A percentile compares a stretch with the other conserved stretches of the same genome.
Evolutionary conservation across 257 asterid genomes (phyloP).

Genomic region (Solanum acaule): DNA sequence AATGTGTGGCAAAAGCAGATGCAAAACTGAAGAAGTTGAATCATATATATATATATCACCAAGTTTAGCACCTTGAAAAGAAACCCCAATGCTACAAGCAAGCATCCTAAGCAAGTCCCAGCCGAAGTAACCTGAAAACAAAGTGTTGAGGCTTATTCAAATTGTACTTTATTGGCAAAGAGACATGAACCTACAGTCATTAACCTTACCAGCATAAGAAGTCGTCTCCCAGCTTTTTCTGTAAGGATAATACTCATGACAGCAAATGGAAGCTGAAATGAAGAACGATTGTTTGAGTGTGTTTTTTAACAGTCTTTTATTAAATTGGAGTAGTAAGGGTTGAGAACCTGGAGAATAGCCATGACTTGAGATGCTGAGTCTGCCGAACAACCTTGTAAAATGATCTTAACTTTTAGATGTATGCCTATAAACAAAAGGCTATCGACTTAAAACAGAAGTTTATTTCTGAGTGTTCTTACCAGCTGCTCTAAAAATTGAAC

Average conservation of each 20-base stretch:
- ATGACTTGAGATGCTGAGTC: slow-evolving; percentile 7
- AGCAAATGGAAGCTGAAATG: slow-evolving; percentile 23
- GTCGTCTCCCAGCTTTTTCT: slow-evolving; percentile 24
- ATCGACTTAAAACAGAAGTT: not conserved
- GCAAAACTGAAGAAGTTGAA: not conserved
- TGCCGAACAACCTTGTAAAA: slow-evolving; percentile 11
- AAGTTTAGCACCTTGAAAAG: slow-evolving; percentile 15
- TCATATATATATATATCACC: not conserved
- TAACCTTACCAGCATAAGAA: slow-evolving; percentile 17
- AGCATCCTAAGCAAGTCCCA: slow-evolving; percentile 25
- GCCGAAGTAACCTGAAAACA: slow-evolving; percentile 14
- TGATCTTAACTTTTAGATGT: not conserved
- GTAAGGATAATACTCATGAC: slow-evolving; percentile 11
- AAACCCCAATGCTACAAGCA: slow-evolving; percentile 15
- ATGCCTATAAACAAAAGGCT: not conserved
- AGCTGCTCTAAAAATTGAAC: slow-evolving; percentile 24
- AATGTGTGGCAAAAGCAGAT: not conserved
- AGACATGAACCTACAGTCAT: too few relatives aligned
- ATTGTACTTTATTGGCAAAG: not conserved
- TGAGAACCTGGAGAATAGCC: slow-evolving; percentile 21
- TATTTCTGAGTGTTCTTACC: slow-evolving; percentile 5
- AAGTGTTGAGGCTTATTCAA: not conserved
- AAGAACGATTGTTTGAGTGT: not conserved
- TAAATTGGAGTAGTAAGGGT: not conserved
- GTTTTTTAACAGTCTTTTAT: not conserved